Conservation (phyloP, 805 yeast species). For the Candida adriatica region DNA sequence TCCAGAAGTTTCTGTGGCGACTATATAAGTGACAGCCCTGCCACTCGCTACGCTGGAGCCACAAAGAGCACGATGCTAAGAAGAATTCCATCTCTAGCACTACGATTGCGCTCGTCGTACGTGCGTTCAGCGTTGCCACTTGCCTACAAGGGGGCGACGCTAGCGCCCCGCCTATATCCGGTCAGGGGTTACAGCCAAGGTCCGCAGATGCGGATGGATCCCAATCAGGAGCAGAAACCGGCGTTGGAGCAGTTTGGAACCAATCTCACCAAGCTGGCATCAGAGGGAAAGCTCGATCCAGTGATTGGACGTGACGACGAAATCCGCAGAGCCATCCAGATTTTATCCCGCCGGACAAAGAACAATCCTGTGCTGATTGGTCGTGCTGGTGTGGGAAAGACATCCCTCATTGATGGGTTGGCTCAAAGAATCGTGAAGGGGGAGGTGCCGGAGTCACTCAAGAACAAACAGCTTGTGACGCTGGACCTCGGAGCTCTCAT, state of each 20-base stretch:
- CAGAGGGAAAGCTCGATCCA: constrained; percentile 88
- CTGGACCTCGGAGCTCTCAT: constrained; percentile 84
- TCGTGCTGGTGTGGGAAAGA: constrained; percentile 97
- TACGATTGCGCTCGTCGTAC: no score
- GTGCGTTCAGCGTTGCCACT: no score
- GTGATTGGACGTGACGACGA: constrained; percentile 97
- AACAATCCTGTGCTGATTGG: constrained; percentile 95
- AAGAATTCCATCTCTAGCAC: no score
- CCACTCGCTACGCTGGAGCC: no score
- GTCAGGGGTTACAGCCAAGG: constrained; percentile 8
- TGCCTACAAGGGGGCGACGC: no score
- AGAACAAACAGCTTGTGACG: constrained; percentile 75
- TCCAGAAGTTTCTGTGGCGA: no score
- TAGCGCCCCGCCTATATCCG: no score
- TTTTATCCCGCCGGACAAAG: constrained; percentile 85
- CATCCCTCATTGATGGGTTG: constrained; percentile 93
- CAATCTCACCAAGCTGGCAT: constrained; percentile 80
- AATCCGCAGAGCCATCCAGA: constrained; percentile 87
- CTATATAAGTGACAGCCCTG: no score
- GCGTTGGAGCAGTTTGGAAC: constrained; percentile 83
- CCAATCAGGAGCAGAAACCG: constrained; percentile 43
- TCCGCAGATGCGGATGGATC: constrained; percentile 30
- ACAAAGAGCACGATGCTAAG: no score
- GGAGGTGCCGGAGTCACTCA: constrained; percentile 92
- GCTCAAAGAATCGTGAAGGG: constrained; percentile 90